Conservation (phyloP, 2,329 filamentous ascomycete species). For the Sporothrix mexicana region DNA sequence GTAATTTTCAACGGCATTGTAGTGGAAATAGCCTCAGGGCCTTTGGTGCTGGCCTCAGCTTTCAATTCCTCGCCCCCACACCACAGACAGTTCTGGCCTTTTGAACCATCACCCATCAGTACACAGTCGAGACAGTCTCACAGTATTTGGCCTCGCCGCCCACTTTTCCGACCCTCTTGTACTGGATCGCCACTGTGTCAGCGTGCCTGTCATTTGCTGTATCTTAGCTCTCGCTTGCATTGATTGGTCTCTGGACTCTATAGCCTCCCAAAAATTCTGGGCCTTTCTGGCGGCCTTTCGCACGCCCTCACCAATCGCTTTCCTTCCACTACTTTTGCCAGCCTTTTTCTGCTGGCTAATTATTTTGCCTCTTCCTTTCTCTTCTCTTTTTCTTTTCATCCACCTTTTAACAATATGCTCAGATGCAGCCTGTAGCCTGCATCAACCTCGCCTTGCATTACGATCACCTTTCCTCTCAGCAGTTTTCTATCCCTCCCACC, state of each 20-base stretch:
- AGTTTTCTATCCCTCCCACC: slow-evolving; percentile 43
- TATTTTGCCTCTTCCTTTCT: background rate
- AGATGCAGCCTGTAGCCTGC: background rate
- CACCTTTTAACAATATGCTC: background rate
- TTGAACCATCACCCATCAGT: background rate
- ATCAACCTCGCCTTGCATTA: slow-evolving; percentile 32
- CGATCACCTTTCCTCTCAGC: slow-evolving; percentile 46
- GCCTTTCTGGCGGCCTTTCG: slow-evolving; percentile 6
- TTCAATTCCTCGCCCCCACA: slow-evolving; percentile 1
- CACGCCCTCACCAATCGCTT: slow-evolving; percentile 4
- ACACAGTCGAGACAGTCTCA: too few relatives aligned
- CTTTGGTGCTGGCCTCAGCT: background rate
- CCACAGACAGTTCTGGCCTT: slow-evolving; percentile 24
- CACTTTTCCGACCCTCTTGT: slow-evolving; percentile 22
- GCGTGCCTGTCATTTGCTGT: background rate
- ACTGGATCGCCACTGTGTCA: too few relatives aligned
- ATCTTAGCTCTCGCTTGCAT: slow-evolving; percentile 11
- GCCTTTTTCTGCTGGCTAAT: slow-evolving; percentile 15
- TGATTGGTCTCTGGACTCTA: slow-evolving; percentile 28
- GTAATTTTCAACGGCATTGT: slow-evolving; percentile 1
- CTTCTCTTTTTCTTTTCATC: background rate
- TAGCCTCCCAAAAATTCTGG: slow-evolving; percentile 16
- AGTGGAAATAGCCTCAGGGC: slow-evolving; percentile 33
- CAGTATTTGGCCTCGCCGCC: slow-evolving; percentile 25
- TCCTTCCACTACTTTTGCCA: slow-evolving; percentile 1